phyloP scores from a whole-genome alignment of 306 rosid species.

The Quercus rubra region DNA sequence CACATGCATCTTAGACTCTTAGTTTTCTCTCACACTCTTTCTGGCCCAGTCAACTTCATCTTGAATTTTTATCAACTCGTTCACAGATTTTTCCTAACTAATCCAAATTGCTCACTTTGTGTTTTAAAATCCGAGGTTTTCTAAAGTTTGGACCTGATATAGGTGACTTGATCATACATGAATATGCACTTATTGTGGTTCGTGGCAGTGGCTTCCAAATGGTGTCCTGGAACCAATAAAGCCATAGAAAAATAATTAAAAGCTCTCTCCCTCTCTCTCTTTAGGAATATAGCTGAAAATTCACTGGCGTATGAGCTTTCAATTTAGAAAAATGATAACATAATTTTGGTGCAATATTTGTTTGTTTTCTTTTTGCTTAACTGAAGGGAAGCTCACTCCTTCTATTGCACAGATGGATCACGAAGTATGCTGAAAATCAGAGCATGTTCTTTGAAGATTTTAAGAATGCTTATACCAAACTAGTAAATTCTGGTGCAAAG shows the following conservation, averaged over 20 bases:
- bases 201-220: neutral
- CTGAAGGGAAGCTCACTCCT: conserved; percentile 21
- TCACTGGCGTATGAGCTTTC: neutral
- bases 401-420: conserved; percentile 68
- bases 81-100: no score
- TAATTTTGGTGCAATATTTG: conserved; percentile 4
- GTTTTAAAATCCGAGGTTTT: neutral
- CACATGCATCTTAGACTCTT: neutral
- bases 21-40: neutral
- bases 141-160: neutral
- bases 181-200: neutral
- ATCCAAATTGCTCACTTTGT: neutral
- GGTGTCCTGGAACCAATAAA: neutral
- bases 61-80: neutral
- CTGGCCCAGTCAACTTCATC: neutral
- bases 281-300: neutral
- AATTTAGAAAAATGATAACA: neutral
- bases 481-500: conserved; percentile 84
- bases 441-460: conserved; percentile 78
- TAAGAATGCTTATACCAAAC: conserved; percentile 69
- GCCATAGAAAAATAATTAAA: neutral
- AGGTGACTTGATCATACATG: neutral
- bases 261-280: neutral
- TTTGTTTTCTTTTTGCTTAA: conserved; percentile 20
- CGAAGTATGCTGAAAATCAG: conserved; percentile 68